Conservation (phyloP, 805 yeast genomes). For the Myxozyma sirexii region DNA sequence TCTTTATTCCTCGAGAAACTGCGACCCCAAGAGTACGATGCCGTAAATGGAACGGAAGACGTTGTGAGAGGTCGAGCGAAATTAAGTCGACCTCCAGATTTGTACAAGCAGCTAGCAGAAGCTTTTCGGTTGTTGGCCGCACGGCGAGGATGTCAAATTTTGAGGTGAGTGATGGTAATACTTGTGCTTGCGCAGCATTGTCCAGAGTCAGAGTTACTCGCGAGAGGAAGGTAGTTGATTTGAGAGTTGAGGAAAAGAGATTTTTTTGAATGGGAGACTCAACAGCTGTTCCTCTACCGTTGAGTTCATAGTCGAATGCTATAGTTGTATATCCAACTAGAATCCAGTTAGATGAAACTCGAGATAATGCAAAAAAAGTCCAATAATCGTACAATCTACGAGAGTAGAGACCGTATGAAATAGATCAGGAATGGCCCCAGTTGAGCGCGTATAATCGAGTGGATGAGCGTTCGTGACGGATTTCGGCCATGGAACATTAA, state of each 20-base stretch:
- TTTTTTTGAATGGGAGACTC: constrained; percentile 20
- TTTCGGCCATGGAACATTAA: constrained; percentile 45
- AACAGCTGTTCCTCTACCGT: constrained; percentile 36
- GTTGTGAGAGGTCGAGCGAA: constrained; percentile 64
- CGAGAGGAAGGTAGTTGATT: constrained; percentile 41
- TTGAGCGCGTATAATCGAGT: constrained; percentile 9
- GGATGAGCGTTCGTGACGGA: constrained; percentile 14
- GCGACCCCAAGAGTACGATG: constrained; percentile 87
- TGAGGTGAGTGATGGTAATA: constrained; percentile 48
- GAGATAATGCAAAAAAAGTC: neutral
- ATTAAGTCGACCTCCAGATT: constrained; percentile 80
- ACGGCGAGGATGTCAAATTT: constrained; percentile 81
- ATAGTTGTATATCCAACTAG: constrained; percentile 67
- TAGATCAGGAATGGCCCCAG: constrained; percentile 26
- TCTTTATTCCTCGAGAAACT: constrained; percentile 73
- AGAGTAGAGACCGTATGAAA: constrained; percentile 37
- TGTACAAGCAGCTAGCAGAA: constrained; percentile 71
- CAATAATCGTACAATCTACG: constrained; percentile 34
- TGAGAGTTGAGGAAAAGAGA: constrained; percentile 3
- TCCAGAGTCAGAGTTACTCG: constrained; percentile 75
- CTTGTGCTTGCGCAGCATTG: constrained; percentile 77
- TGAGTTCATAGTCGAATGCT: constrained; percentile 64
- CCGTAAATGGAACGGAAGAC: constrained; percentile 74
- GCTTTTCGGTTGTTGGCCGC: constrained; percentile 77
- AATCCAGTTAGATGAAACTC: neutral